Base-by-base conservation (phyloP, 345 rosid genomes). In the Lepidium didymum region DNA sequence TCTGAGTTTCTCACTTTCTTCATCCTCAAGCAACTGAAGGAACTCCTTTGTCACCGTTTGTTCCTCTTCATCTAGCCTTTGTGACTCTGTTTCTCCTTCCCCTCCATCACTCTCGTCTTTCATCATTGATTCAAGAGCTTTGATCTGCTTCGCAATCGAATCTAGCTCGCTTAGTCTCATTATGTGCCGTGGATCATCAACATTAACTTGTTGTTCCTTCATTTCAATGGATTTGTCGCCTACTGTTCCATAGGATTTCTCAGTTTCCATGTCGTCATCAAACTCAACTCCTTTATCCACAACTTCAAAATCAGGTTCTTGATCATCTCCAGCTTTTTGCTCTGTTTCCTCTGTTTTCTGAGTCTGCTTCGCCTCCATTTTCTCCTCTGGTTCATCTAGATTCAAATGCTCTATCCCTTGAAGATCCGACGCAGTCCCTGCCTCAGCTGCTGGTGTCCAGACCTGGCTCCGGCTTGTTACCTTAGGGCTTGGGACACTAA, bases 201-300 rank as follows among this genome's bases (percentile, higher is more conserved):
- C 75, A 12, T 82, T 69, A 36, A 44, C 56, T n/a, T 21, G 60
- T 37, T 56, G 51, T 73, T 93, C 91, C 81, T 90, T 93, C 6
- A 77, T 88, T 36, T 85, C 87, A 1, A 41, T 67, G 0, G 92
- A 77, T 74, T 51, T 84, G 29, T 43, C 84, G 16, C 80, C 84
- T 0, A 60, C 34, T 2, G 77, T 76, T 78, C 72, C 84, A 58
- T 84, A 83, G 5, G 91, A 78, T 63, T 81, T 81, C 61, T 18
- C 82, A 18, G 75, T 69, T 31, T 42, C 82, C 55, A 75, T 68
- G 66, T 82, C 81, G 53, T 79, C 86, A 72, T 84, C 85, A 66
- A 93, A 79, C 84, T 93, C 98, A 15, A 90, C 79, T 68, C 98
- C 98, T 66, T 85, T 90, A 42, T 93, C 97, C 19, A 88, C 97